phyloP scores from a whole-genome alignment of 495 filamentous ascomycete genomes.

The Choiromyces venosus region DNA sequence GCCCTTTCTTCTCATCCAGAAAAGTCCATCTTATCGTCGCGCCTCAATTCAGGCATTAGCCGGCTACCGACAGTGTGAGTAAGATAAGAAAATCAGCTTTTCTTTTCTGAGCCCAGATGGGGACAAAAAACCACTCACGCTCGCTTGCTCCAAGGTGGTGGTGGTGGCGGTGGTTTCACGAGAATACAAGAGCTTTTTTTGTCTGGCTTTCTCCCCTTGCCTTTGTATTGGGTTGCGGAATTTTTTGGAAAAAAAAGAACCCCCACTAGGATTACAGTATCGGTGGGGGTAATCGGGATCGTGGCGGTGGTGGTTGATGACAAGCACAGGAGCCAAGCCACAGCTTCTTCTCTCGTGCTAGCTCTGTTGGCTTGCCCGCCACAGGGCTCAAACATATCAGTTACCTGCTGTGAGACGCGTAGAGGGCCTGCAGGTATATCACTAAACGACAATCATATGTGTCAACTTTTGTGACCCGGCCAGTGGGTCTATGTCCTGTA shows the following conservation, averaged over 20 bases:
- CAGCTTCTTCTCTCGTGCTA: background rate
- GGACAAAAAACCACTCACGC: background rate
- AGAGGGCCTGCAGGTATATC: background rate
- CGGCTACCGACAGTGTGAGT: slow-evolving; percentile 8
- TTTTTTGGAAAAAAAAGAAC: background rate
- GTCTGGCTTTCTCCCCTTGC: background rate
- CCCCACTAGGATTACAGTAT: background rate
- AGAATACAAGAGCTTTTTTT: background rate
- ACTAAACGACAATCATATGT: background rate
- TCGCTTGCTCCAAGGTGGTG: background rate
- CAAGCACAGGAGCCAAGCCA: background rate
- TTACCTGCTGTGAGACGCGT: background rate
- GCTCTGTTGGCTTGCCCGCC: background rate
- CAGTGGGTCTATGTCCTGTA: background rate
- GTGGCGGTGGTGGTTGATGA: background rate
- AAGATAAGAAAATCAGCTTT: background rate
- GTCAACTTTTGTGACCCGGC: background rate
- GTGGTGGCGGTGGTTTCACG: background rate
- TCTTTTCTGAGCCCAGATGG: background rate
- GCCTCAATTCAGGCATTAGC: slow-evolving; percentile 11
- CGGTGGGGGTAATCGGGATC: background rate
- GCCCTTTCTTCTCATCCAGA: slow-evolving; percentile 17
- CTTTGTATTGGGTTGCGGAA: background rate
- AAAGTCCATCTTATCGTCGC: slow-evolving; percentile 6
- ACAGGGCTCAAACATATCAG: background rate